Percentiles rank a stretch among this genome's conserved stretches.
Conservation (phyloP, 495 filamentous ascomycete genomes). For the Aspergillus campestris region DNA sequence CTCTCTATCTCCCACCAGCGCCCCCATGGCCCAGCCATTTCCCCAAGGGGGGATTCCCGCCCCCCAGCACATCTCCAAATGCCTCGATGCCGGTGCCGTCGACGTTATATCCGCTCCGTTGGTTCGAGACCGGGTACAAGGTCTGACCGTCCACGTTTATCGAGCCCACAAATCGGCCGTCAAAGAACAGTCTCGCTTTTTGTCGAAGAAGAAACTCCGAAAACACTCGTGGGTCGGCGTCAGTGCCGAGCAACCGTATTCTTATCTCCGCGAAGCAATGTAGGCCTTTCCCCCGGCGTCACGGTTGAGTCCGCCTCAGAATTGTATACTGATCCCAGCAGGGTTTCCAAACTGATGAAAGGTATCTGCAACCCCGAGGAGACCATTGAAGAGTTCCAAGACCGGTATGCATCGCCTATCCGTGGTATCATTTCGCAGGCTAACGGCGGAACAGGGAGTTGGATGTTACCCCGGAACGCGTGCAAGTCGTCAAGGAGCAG, state of each 20-base stretch:
- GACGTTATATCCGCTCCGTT: slow-evolving; percentile 79
- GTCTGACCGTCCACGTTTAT: slow-evolving; percentile 74
- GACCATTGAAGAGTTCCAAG: slow-evolving; percentile 44
- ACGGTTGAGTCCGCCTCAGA: neutral
- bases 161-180: slow-evolving; percentile 63
- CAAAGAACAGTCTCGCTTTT: slow-evolving; percentile 56
- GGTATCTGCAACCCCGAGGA: slow-evolving; percentile 76
- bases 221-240: slow-evolving; percentile 91
- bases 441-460: slow-evolving; percentile 22
- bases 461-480: slow-evolving; percentile 45
- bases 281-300: slow-evolving; percentile 15
- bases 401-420: slow-evolving; percentile 14
- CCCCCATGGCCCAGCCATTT: slow-evolving; percentile 27
- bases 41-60: slow-evolving; percentile 30
- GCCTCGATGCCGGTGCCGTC: slow-evolving; percentile 74
- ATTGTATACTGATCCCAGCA: slow-evolving; percentile 16
- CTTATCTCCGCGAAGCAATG: slow-evolving; percentile 79
- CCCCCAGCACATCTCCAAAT: slow-evolving; percentile 48
- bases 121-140: slow-evolving; percentile 57
- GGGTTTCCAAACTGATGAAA: slow-evolving; percentile 87
- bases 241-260: slow-evolving; percentile 78
- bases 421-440: neutral
- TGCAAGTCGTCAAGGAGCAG: slow-evolving; percentile 54
- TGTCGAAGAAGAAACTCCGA: slow-evolving; percentile 56
- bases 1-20: slow-evolving; percentile 12